Evolutionary conservation across 1,284 basidiomycete species (phyloP), one percentile per base, ranked within the genome.

Genomic region (Ganoderma resinaceum): DNA sequence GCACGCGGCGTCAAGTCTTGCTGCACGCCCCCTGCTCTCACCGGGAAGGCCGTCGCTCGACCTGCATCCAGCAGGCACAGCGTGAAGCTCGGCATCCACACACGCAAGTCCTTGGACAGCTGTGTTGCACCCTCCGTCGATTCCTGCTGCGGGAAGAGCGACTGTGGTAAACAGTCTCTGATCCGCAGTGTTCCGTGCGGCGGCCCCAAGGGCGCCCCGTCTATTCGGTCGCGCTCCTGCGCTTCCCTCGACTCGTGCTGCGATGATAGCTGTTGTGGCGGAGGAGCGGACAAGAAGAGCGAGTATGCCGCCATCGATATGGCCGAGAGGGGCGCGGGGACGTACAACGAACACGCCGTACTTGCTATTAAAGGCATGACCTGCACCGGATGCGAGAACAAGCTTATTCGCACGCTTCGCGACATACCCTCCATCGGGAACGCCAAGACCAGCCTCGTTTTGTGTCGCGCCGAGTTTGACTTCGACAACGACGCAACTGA

Each of bases 371-470:
- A 76, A 60, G 78, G 78, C 9, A 79, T 79, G 78, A 79, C 78
- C 6, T 79, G 78, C 73, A 78, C 76, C 8, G 78, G 78, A 2
- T 79, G 78, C 71, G 78, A 79, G 72, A 79, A 77, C 73, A 78
- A 79, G 63, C 72, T 79, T 43, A 77, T 74, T 23, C 71, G 74
- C 53, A 73, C 72, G 9, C 72, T 79, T 14, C 59, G 63, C 6
- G 73, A 70, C 2, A 76, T 77, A 43, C 65, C 75, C 2, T 49
- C 73, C 40, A 70, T 78, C 46, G 61, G 62, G 65, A 78, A 79
- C 65, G 62, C 75, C 66, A 79, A 79, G 77, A 77, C 77, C 1
- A 78, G 78, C 65, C 71, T 79, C n/a, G 77, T 79, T 20, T 72
- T 78, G 7, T 75, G 74, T 37, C 74, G 77, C 38, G 78, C 78